Evolutionary conservation across 495 filamentous ascomycete genomes (phyloP), one percentile per base, ranked within the genome.

Genomic region (Penicillium coprophilum): DNA sequence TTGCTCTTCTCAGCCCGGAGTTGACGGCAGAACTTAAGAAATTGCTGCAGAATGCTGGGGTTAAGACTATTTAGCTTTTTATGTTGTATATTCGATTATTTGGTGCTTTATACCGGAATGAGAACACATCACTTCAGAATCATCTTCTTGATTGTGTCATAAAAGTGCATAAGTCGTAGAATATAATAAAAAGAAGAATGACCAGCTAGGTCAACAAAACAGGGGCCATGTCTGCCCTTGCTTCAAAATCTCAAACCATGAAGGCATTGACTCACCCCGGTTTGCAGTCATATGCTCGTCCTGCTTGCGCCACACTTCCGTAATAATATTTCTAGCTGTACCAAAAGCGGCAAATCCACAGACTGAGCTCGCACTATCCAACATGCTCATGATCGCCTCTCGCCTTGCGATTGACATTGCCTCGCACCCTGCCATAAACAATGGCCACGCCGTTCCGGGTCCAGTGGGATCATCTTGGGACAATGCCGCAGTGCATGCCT

Each of bases 401-500:
- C 71, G 50, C 28, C 65, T 56, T 8, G 51, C 12, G 0, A 47
- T 5, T 0, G 68, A 68, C 6, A 67, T 58, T 6, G 71, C 71
- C 38, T 73, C 71, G 17, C 68, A 71, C 23, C 71, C 71, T 6
- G 71, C 71, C 48, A 73, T 70, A 19, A 73, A 73, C 15, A 60
- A 57, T 1, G 71, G 71, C 71, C 71, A 73, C 12, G 65, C 63
- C 9, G 66, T 68, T 0, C 68, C 71, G 1, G 66, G 71, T 0
- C 68, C 71, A 0, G 60, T 50, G 1, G 43, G 41, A 10, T 49
- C 54, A 20, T 53, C 61, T 15, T 63, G 40, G 12, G 61, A 43
- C 27, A 67, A 27, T 13, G 63, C 48, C 6, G 56, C 50, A 24
- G 61, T 60, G 52, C 68, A 71, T 19, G 62, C 54, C 5, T 59